Base-by-base conservation (phyloP, 805 yeast genomes). In the Saturnispora zaruensis region DNA sequence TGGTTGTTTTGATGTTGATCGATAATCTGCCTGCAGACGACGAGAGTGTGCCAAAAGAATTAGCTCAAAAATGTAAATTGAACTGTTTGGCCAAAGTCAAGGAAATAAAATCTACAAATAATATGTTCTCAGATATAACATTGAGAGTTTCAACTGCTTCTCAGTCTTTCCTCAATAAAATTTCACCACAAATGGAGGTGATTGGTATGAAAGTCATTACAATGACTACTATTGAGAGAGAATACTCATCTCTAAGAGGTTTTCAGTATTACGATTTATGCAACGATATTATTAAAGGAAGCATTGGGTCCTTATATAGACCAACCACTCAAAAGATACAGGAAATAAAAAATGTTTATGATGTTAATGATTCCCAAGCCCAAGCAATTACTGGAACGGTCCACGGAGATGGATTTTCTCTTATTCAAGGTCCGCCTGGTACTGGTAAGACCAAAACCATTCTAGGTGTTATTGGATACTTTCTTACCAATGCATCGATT, bases 391-490 rank as follows among this genome's bases (percentile, higher is more conserved):
- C 82, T 11, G 87, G 88, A 1, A 77, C 96, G 0, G 78, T 81
- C 28, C 64, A 72, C 23, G 71, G 76, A 7, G 72, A 72, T 1
- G 99, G 99, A 0, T 88, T 93, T 61, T 82, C 95, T 0, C 72
- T 93, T 48, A 90, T 93, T 64, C 99, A 93, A 68, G 99, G 97
- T 51, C 99, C 99, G 0, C 99, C 99, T 0, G 99, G 99, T 66
- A 91, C 98, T 0, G 99, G 99, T 71, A 93, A 93, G 65, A 95
- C 99, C 1, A 95, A 91, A 63, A 93, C 99, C 0, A 93, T 95
- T 67, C 65, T 93, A 42, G 97, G 97, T 23, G 82, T 91, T 45
- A 78, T 91, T 30, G 96, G 97, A 0, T 79, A 88, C 49, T 79
- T 81, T 52, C 64, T 86, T 41, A 75, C 87, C 0, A 54, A 63